Conservation (phyloP, 768 basidiomycete genomes). For the Collybia sp. region DNA sequence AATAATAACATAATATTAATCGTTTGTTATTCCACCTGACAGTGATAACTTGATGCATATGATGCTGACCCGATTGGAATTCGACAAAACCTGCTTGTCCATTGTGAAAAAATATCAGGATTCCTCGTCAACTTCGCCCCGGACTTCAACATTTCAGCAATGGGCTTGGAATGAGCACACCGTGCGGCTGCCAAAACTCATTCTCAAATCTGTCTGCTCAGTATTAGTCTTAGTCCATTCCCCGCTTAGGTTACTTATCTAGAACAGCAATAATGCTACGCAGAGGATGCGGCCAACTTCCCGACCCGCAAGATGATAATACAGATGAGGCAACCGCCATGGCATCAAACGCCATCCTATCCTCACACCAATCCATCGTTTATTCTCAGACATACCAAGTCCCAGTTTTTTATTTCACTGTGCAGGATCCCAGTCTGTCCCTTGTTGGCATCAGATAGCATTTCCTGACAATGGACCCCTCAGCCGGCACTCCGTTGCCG, state of each 20-base stretch:
- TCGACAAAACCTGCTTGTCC: constrained; percentile 54
- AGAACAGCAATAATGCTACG: constrained; percentile 25
- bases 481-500: constrained; percentile 63
- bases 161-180: constrained; percentile 65
- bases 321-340: constrained; percentile 36
- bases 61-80: constrained; percentile 54
- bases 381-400: constrained; percentile 79
- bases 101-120: constrained; percentile 30
- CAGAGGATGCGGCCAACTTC: constrained; percentile 3
- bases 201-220: constrained; percentile 4
- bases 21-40: too few relatives aligned
- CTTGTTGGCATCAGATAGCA: constrained; percentile 1
- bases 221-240: constrained; percentile 21
- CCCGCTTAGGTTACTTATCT: constrained; percentile 43
- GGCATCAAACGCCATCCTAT: constrained; percentile 21
- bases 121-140: constrained; percentile 1
- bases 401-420: constrained; percentile 79
- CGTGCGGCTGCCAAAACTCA: constrained; percentile 28
- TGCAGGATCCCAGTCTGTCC: constrained; percentile 60
- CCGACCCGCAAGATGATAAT: constrained; percentile 11
- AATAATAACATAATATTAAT: constrained; percentile 12
- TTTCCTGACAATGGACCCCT: constrained; percentile 9
- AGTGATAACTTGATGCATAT: too few relatives aligned
- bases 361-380: constrained; percentile 62
- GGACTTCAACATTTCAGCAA: constrained; percentile 16